Base-by-base conservation (phyloP, 2,329 filamentous ascomycete genomes). In the Alternaria rosae region DNA sequence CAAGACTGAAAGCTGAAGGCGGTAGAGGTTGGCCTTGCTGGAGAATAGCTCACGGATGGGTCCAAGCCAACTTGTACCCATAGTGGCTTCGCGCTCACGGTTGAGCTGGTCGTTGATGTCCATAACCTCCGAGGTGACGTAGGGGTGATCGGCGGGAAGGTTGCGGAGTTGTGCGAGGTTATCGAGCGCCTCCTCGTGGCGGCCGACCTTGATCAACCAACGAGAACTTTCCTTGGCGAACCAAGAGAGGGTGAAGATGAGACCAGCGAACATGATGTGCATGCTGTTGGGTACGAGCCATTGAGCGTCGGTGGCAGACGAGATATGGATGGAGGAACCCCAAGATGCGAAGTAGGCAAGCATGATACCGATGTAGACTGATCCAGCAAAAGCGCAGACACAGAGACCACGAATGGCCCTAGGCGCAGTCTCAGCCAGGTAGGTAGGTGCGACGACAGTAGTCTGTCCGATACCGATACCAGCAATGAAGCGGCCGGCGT, bases 301-400 rank as follows among this genome's bases (percentile, higher is more conserved):
- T 57, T 79, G 75, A 7, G 71, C 68, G 20, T 75, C 72, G n/a
- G 82, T 81, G 59, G 77, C 75, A 44, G 81, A 74, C 17, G 82
- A 82, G 66, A 85, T 83, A 70, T 87, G 82, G 23, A 87, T 75
- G 25, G 83, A 80, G n/a, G 81, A 83, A 13, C 84, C 84, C 79
- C 81, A 86, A 5, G 78, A 91, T 61, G 90, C 87, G 71, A 93
- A 94, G 80, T 93, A 94, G 9, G 90, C 91, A 56, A 94, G 83
- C 70, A 94, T 90, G 64, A 93, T 92, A 23, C 91, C 92, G 55
- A 92, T 79, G 73, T 94, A 94, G 21, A 94, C 91, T 52, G 90
- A 84, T 1, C 88, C 89, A 0, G 88, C 87, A 74, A 91, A 91
- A 25, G 89, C 84, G 71, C 88, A 89, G 2, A 91, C 92, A 73